phyloP scores from a whole-genome alignment of 805 yeast species.

The Candida succiphila region DNA sequence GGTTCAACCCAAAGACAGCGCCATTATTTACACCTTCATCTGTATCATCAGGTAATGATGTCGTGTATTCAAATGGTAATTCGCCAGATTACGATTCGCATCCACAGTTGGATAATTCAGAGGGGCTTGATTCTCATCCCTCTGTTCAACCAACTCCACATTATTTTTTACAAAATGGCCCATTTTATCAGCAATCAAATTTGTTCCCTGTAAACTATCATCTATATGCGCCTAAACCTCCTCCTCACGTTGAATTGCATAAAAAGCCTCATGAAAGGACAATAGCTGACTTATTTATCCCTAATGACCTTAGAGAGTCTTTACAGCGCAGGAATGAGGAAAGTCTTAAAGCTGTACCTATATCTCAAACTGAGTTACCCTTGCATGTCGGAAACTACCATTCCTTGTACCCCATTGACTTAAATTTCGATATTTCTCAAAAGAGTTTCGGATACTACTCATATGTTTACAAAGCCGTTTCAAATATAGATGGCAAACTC shows the following conservation, averaged over 20 bases:
- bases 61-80: conserved; percentile 11
- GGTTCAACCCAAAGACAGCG: conserved; percentile 21
- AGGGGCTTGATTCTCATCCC: too few species aligned
- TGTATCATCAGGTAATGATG: conserved; percentile 18
- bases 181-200: conserved; percentile 23
- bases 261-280: conserved; percentile 65
- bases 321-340: conserved; percentile 73
- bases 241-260: conserved; percentile 55
- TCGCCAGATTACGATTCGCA: too few species aligned
- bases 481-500: conserved; percentile 67
- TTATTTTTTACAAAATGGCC: conserved; percentile 12
- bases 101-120: too few species aligned
- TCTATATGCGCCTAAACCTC: conserved; percentile 83
- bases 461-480: conserved; percentile 68
- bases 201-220: conserved; percentile 66
- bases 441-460: conserved; percentile 44
- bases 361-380: conserved; percentile 47
- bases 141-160: too few species aligned
- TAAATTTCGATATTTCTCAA: conserved; percentile 25
- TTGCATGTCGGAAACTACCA: conserved; percentile 76
- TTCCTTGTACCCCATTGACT: conserved; percentile 76
- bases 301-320: conserved; percentile 60
- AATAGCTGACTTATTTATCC: conserved; percentile 60
- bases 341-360: conserved; percentile 49
- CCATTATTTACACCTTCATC: conserved; percentile 19